Base-by-base conservation (phyloP, 345 rosid species). In the Leavenworthia alabamica region DNA sequence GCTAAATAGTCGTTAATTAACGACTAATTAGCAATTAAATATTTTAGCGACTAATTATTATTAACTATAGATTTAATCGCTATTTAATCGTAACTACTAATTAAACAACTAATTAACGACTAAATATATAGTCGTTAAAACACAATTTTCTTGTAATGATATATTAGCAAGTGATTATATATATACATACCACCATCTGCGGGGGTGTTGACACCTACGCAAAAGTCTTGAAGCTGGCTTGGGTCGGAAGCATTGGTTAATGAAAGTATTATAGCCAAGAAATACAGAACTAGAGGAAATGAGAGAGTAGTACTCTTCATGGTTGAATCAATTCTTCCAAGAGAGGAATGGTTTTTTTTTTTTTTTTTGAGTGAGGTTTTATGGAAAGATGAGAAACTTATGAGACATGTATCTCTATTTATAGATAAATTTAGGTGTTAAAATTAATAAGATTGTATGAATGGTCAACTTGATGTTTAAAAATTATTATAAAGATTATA, bases 151-250 rank as follows among this genome's bases (percentile, higher is more conserved):
- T n/a, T n/a, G n/a, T n/a, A n/a, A n/a, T n/a, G n/a, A n/a, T n/a
- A n/a, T n/a, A 9, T 26, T 12, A 20, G 1, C 40, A 23, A 64
- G 6, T 17, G 14, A 27, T n/a, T n/a, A n/a, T n/a, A 4, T 26
- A 15, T 50, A 5, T 37, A 62, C 23, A 13, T 51, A 63, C 68
- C 50, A 1, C 32, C 50, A 63, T 51, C 0, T 9, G 22, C 12
- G 13, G 60, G 12, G 16, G 31, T 40, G 32, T 51, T 13, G 10
- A 31, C 29, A 2, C 12, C 41, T 1, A 63, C 60, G 3, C 68
- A 63, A 3, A 63, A 63, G 68, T 63, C 68, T 5, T 51, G 68
- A 50, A 63, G 32, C 12, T 40, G 60, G 60, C 32, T 51, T 51
- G 60, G 68, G 8, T 63, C 60, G 2, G 59, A 51, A 51, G 68